These are phyloP conservation scores for Seiridium cupressi DNA, from an alignment of 2,329 filamentous ascomycete species.

Conservation along the genomic window DNA sequence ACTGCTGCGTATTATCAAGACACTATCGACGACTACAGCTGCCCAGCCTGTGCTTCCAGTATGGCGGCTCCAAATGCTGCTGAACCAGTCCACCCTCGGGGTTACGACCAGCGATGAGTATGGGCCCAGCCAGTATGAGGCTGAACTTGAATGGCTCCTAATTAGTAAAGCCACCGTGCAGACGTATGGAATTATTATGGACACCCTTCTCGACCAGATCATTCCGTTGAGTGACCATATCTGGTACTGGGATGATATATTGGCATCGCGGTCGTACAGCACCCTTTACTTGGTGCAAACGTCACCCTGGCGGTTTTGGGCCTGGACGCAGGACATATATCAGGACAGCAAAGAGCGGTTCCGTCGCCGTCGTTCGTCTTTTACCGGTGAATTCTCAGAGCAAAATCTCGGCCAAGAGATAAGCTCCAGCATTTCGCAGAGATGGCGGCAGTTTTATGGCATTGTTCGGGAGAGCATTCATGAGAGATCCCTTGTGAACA, in stretches of 20 bases:
- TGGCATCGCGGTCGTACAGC: conserved; percentile 75
- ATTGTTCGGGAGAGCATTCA: conserved; percentile 74
- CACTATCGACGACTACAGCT: conserved; percentile 67
- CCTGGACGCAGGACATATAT: conserved; percentile 70
- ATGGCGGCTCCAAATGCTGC: conserved; percentile 57
- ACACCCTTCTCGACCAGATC: conserved; percentile 77
- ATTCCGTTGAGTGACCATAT: conserved; percentile 82
- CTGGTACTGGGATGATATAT: conserved; percentile 92
- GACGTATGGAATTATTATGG: conserved; percentile 77
- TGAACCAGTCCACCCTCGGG: conserved; percentile 61
- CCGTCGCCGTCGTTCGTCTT: conserved; percentile 16
- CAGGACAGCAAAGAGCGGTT: conserved; percentile 53
- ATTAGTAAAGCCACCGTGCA: conserved; percentile 92
- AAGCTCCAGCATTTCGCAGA: conserved; percentile 40
- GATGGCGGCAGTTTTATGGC: conserved; percentile 73
- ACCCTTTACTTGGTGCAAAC: conserved; percentile 85
- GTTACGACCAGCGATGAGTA: conserved; percentile 21
- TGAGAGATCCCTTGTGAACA: conserved; percentile 68
- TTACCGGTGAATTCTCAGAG: conserved; percentile 26
- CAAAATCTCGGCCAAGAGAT: conserved; percentile 27
- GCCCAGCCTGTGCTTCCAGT: conserved; percentile 61
- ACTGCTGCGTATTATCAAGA: conserved; percentile 66
- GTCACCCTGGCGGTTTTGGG: conserved; percentile 72
- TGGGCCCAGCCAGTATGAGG: conserved; percentile 54
- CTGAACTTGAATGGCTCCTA: conserved; percentile 86